Evolutionary conservation across 305 asterid genomes (phyloP).

Genomic region (Fraxinus paxiana): DNA sequence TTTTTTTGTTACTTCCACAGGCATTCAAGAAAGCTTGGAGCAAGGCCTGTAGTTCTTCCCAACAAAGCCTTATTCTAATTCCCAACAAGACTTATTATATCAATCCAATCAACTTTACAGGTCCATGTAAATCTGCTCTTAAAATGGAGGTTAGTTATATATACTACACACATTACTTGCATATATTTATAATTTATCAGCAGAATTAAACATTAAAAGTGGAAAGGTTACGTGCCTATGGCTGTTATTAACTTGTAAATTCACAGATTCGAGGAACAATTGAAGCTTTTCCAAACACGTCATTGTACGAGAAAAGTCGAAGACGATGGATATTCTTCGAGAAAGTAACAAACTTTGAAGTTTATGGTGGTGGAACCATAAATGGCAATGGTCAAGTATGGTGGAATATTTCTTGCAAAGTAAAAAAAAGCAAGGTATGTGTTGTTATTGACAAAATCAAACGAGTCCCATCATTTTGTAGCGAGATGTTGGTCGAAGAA

Average conservation of each 20-base stretch:
- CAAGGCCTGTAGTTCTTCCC: slow-evolving; percentile 8
- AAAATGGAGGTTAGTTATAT: not conserved
- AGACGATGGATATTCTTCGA: slow-evolving; percentile 69
- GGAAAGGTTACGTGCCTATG: not conserved
- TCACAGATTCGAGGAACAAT: slow-evolving; percentile 65
- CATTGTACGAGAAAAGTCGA: slow-evolving; percentile 40
- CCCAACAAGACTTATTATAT: not conserved
- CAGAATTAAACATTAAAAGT: not conserved
- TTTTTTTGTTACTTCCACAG: slow-evolving; percentile 27
- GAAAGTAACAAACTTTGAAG: slow-evolving; percentile 41
- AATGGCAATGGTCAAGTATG: slow-evolving; percentile 82
- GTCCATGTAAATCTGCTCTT: not conserved
- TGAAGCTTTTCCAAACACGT: slow-evolving; percentile 43
- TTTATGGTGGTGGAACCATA: slow-evolving; percentile 74
- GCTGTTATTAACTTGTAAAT: not conserved
- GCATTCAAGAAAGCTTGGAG: slow-evolving; percentile 77
- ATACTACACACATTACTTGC: not conserved
- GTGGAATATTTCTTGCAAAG: slow-evolving; percentile 83
- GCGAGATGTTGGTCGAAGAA: not conserved
- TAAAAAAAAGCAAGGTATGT: slow-evolving; percentile 51
- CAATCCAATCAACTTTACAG: not conserved
- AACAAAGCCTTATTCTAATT: not conserved
- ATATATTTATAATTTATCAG: not conserved
- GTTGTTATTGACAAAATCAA: not conserved
- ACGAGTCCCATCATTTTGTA: not conserved